Evolutionary conservation across 108 stramenopile genomes (phyloP).

Genomic region (Fragilariopsis cylindrus): DNA sequence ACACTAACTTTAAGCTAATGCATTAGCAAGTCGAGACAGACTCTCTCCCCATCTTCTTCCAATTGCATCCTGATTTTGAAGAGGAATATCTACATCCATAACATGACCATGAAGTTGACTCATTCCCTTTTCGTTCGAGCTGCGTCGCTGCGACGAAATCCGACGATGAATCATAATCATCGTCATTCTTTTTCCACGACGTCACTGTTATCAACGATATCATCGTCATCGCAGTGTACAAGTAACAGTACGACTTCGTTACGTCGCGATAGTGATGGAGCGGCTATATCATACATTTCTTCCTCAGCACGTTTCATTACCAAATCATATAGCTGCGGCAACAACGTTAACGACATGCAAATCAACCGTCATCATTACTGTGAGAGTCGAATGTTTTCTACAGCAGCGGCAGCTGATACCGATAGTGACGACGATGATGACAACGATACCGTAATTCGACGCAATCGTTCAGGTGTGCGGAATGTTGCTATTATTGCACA

Average conservation of each 20-base stretch:
- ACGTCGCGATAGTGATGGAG: background rate
- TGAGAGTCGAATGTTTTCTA: background rate
- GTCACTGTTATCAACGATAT: background rate
- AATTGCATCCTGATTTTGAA: background rate
- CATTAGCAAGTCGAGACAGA: too few species aligned
- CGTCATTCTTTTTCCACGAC: background rate
- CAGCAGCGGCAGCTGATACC: background rate
- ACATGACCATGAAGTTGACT: background rate
- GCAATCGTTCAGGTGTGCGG: background rate
- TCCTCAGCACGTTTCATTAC: too few species aligned
- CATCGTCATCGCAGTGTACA: background rate
- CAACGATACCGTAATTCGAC: background rate
- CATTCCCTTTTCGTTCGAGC: background rate
- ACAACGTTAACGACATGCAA: too few species aligned
- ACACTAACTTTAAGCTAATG: too few species aligned
- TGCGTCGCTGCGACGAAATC: background rate
- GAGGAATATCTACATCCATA: background rate
- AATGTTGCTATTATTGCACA: constrained; percentile 94
- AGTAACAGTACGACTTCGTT: background rate
- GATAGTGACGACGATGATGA: constrained; percentile 7
- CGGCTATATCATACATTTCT: background rate
- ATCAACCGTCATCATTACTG: too few species aligned
- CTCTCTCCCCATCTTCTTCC: too few species aligned
- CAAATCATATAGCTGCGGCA: too few species aligned
- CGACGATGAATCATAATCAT: background rate